Base-by-base conservation (phyloP, 208 protist genomes). In the Leishmania lainsoni region DNA sequence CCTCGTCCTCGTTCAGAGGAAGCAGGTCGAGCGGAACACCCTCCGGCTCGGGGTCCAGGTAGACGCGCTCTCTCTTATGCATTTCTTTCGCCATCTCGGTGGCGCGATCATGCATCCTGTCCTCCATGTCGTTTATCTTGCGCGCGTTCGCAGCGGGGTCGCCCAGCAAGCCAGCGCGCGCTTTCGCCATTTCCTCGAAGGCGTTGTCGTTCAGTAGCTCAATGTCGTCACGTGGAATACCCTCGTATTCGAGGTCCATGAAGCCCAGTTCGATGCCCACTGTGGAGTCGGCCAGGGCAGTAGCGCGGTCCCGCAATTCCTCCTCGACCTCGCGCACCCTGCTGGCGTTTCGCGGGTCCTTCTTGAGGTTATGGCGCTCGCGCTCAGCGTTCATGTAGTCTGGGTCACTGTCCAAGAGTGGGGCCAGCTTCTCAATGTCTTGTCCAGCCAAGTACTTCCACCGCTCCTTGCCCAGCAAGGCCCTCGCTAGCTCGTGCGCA, bases 161-260 rank as follows among this genome's bases (percentile, higher is more conserved):
- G 75, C 80, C 76, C 80, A 88, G 82, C 56, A 95, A 82, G 49
- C 61, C 63, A 5, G 82, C 79, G 59, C 88, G 90, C 35, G 85
- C 78, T 78, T 87, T 81, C 26, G 81, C 90, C 83, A 94, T 81
- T 51, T 88, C 78, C 32, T 76, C 77, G 74, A 94, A 95, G 35
- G 59, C 76, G 29, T 84, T 59, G 76, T 97, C 90, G 39, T 81
- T 81, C 78, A 89, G 86, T 35, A 94, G 78, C 35, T 91, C 75
- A 26, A 95, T 83, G 80, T 93, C 87, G 65, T 78, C 85, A 22
- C 79, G 87, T 20, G 91, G 92, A 75, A 95, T 93, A n/a, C 90
- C 91, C 65, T 93, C 89, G 80, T 92, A 91, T 83, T 95, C 88
- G 51, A 86, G 81, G 51, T 92, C 90, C 39, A 94, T 85, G 83